Evolutionary conservation across 2,329 filamentous ascomycete genomes (phyloP).

Genomic region (Lachnellula hyalina): DNA sequence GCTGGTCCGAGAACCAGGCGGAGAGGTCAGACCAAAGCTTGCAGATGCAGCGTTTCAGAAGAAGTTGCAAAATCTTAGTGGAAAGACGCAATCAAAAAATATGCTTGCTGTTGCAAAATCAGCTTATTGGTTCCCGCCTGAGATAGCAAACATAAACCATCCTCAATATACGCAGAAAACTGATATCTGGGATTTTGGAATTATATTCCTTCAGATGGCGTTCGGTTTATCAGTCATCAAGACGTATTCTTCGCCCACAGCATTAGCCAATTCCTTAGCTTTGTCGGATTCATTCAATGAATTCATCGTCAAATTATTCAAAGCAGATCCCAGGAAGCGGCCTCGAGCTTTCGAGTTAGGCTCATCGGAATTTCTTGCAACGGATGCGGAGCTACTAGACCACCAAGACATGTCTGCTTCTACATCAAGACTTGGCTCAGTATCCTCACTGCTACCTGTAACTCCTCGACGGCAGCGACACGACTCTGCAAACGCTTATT

Average conservation of each 20-base stretch:
- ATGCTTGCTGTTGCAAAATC: slow-evolving; percentile 61
- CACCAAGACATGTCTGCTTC: slow-evolving; percentile 32
- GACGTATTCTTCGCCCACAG: slow-evolving; percentile 73
- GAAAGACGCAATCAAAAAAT: slow-evolving; percentile 47
- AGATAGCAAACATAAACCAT: slow-evolving; percentile 59
- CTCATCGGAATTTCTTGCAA: slow-evolving; percentile 61
- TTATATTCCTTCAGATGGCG: slow-evolving; percentile 89
- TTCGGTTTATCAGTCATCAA: slow-evolving; percentile 75
- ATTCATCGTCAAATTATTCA: slow-evolving; percentile 79
- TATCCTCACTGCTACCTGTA: slow-evolving; percentile 37
- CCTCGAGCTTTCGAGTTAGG: slow-evolving; percentile 72
- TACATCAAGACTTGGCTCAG: slow-evolving; percentile 37
- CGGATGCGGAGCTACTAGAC: slow-evolving; percentile 53
- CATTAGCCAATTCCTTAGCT: slow-evolving; percentile 63
- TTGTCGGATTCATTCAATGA: slow-evolving; percentile 74
- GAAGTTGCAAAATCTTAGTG: slow-evolving; percentile 57
- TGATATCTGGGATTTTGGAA: slow-evolving; percentile 91
- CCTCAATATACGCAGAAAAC: slow-evolving; percentile 69
- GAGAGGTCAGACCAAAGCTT: slow-evolving; percentile 67
- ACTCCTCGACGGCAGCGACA: slow-evolving; percentile 48
- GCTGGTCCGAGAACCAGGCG: slow-evolving; percentile 62
- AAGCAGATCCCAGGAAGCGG: slow-evolving; percentile 74
- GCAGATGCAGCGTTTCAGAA: slow-evolving; percentile 68
- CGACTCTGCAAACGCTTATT: slow-evolving; percentile 53
- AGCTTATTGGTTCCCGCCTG: slow-evolving; percentile 78